Conservation (phyloP, 1,139 yeast species). For the Blastobotrys petasosporus region DNA sequence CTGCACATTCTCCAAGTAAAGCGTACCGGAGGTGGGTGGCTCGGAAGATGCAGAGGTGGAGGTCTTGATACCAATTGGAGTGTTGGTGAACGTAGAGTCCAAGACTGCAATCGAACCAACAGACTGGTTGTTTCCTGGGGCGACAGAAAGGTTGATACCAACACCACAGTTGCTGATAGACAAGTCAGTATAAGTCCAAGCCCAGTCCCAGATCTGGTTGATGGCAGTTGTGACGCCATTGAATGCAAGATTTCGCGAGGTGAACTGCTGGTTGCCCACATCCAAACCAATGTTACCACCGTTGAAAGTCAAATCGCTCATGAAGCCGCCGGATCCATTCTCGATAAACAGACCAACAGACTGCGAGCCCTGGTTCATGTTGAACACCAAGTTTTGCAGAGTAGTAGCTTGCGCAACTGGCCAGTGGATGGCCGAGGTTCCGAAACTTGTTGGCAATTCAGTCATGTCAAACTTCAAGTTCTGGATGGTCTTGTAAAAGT, state of each 20-base stretch:
- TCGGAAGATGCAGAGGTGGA: not conserved
- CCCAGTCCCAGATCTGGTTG: slow-evolving; percentile 11
- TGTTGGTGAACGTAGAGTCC: not conserved
- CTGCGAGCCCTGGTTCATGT: slow-evolving; percentile 9
- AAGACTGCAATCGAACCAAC: not conserved
- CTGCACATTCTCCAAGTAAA: not conserved
- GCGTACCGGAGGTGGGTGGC: not conserved
- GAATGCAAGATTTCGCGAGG: slow-evolving; percentile 11
- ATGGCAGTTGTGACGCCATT: slow-evolving; percentile 12
- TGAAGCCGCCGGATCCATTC: slow-evolving; percentile 15
- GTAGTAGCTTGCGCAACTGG: slow-evolving; percentile 15
- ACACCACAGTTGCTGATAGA: slow-evolving; percentile 10
- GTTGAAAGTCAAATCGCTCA: slow-evolving; percentile 13
- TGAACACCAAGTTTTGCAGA: slow-evolving; percentile 12
- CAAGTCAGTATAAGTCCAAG: slow-evolving; percentile 11
- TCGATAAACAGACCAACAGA: slow-evolving; percentile 13
- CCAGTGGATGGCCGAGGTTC: slow-evolving; percentile 12
- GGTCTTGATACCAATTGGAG: not conserved
- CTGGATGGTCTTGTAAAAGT: slow-evolving; percentile 13
- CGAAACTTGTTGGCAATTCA: not conserved
- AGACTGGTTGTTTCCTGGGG: not conserved
- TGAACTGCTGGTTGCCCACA: slow-evolving; percentile 16
- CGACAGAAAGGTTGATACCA: slow-evolving; percentile 6
- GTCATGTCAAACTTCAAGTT: slow-evolving; percentile 11
- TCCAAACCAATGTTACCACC: slow-evolving; percentile 13